Evolutionary conservation across 352 stramenopile genomes (phyloP), one percentile per base, ranked within the genome.

Genomic region (Globisporangium uncinulatum): DNA sequence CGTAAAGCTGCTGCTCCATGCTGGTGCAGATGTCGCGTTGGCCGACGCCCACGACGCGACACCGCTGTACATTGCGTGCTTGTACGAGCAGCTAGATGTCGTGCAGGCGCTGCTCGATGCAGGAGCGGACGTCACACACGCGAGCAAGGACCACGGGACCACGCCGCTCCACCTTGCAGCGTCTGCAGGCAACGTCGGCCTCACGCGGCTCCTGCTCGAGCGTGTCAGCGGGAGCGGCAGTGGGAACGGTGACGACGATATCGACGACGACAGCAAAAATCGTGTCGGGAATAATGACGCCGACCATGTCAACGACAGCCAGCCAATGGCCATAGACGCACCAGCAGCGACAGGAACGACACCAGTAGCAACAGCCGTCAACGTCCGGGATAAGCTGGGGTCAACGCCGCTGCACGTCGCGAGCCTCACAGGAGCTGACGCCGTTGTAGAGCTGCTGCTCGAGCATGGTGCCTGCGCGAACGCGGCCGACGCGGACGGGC

Each of bases 161-260:
- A 65, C 62, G 46, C 66, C 66, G 46, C 47, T 74, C 4, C 64
- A 68, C 42, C 67, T 59, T 47, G 59, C 62, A n/a, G 59, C 58
- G 0, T 21, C 13, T 0, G 8, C 32, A 6, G 50, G 36, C 10
- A 36, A 29, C 14, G 17, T 20, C 32, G 39, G 20, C 13, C 10
- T 49, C 8, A 17, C 48, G 32, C n/a, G 31, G 17, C n/a, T 34
- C 14, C 51, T 57, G 42, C 39, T 57, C 21, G 37, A 9, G 14
- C 24, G 36, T 42, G 24, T 29, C 24, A 29, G 24, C 24, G 24
- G 24, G 24, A 29, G 24, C 24, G 24, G 24, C 24, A 29, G 24
- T 4, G 24, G 24, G 24, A 29, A 29, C 24, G 36, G 36, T 42
- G 36, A 15, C 5, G 36, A 15, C 14, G 36, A 15, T 42, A 15